Conservation (phyloP, 164 flowering plant species). For the Tetracentron sinense region DNA sequence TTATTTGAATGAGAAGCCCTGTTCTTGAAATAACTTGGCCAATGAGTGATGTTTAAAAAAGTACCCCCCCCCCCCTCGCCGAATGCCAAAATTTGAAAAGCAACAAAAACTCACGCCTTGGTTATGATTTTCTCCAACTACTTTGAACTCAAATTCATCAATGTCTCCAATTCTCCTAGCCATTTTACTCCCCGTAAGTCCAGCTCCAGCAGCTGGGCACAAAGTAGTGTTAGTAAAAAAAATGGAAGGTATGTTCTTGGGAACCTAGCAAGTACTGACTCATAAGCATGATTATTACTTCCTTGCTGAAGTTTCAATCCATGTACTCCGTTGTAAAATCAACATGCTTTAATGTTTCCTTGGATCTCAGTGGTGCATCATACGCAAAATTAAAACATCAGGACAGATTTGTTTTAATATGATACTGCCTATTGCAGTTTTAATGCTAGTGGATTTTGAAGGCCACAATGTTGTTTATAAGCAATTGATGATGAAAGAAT, state of each 20-base stretch:
- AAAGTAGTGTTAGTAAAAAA: conserved; percentile 3
- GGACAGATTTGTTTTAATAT: too few relatives aligned
- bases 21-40: not conserved
- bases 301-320: not conserved
- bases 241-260: not conserved
- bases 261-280: not conserved
- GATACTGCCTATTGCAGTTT: too few relatives aligned
- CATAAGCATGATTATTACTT: not conserved
- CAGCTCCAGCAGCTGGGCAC: conserved; percentile 94
- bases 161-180: conserved; percentile 86
- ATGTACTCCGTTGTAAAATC: too few relatives aligned
- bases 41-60: too few relatives aligned
- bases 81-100: conserved; percentile 8
- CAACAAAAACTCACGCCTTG: conserved; percentile 70
- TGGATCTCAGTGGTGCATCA: too few relatives aligned
- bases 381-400: too few relatives aligned
- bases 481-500: too few relatives aligned
- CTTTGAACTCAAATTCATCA: conserved; percentile 92
- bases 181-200: conserved; percentile 94
- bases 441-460: too few relatives aligned
- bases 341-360: too few relatives aligned
- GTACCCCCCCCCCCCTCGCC: not conserved
- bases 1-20: not conserved
- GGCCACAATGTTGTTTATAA: too few relatives aligned
- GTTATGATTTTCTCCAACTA: conserved; percentile 79